Base-by-base conservation (phyloP, 192 early-diverging fungal genomes). In the Coemansia sp. region DNA sequence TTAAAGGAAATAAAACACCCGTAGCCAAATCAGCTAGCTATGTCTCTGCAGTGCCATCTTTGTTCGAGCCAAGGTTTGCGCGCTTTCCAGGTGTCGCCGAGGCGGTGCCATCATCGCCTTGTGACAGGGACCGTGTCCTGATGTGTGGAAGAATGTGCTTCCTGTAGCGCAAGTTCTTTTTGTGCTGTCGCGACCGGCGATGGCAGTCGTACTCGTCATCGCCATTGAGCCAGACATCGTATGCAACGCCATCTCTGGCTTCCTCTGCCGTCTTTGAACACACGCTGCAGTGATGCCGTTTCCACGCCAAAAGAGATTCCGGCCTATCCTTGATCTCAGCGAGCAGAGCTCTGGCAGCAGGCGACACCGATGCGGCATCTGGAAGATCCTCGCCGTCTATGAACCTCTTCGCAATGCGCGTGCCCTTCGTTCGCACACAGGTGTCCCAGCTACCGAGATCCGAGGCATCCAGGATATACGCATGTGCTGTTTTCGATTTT, bases 201-300 rank as follows among this genome's bases (percentile, higher is more conserved):
- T 96, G 94, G 56, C 91, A 87, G 38, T 86, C 75, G 85, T 88
- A 92, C 57, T 91, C 89, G 14, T 71, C 73, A 25, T 83, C 73
- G n/a, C 94, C 94, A 59, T 92, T 88, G 22, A 94, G 59, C 79
- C 72, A 81, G 9, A 75, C 75, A 44, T 78, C 58, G 69, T 58
- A 30, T 29, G 67, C 58, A 60, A 61, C 52, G n/a, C 82, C 55
- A 70, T 72, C n/a, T 67, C 65, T 11, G 36, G 73, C 27, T 20
- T 78, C 70, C 19, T 72, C 78, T 8, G 66, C 68, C 28, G 62
- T 47, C 40, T 66, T 81, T 23, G 75, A 85, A 61, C 94, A 96
- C 0, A 92, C 71, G 19, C 67, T 69, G 57, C 94, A 96, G 28
- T 72, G 68, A 60, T 87, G 83, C 47, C 89, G 88, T 54, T 79